Evolutionary conservation across 2,329 filamentous ascomycete species (phyloP).

Genomic region (Tolypocladium guangdongense): DNA sequence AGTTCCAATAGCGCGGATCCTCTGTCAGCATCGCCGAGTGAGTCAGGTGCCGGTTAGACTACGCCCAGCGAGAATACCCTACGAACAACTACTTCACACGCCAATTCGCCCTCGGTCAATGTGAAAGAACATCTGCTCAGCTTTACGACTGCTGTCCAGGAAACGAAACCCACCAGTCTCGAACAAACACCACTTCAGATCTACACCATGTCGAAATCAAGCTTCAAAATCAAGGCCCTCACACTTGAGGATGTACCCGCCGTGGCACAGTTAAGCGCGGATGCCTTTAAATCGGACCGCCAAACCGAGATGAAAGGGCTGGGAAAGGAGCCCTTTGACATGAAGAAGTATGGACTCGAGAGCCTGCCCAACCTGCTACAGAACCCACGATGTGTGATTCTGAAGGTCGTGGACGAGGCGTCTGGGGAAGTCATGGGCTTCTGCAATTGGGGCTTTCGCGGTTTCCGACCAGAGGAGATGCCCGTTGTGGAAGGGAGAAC

Average conservation of each 20-base stretch:
- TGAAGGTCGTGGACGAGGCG: slow-evolving; percentile 21
- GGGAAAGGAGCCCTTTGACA: slow-evolving; percentile 15
- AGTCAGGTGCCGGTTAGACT: background rate
- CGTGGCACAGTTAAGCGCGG: slow-evolving; percentile 15
- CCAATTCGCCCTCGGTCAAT: background rate
- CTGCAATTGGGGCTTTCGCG: slow-evolving; percentile 20
- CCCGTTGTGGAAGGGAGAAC: slow-evolving; percentile 8
- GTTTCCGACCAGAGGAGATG: slow-evolving; percentile 14
- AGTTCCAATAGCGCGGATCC: background rate
- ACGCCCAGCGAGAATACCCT: background rate
- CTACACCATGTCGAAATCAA: slow-evolving; percentile 8
- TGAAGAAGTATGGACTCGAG: slow-evolving; percentile 13
- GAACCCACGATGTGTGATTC: slow-evolving; percentile 12
- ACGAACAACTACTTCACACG: background rate
- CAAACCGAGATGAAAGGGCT: slow-evolving; percentile 25
- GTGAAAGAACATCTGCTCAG: background rate
- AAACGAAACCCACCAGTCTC: background rate
- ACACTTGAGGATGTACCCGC: slow-evolving; percentile 16
- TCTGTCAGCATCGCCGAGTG: slow-evolving; percentile 1
- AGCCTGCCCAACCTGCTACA: slow-evolving; percentile 13
- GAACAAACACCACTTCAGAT: background rate
- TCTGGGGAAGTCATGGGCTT: slow-evolving; percentile 17
- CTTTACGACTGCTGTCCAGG: background rate
- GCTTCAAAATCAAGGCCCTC: slow-evolving; percentile 11
- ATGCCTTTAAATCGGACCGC: slow-evolving; percentile 20